Evolutionary conservation across 2,329 filamentous ascomycete species (phyloP), one percentile per base, ranked within the genome.

Genomic region (Xylaria sp.): DNA sequence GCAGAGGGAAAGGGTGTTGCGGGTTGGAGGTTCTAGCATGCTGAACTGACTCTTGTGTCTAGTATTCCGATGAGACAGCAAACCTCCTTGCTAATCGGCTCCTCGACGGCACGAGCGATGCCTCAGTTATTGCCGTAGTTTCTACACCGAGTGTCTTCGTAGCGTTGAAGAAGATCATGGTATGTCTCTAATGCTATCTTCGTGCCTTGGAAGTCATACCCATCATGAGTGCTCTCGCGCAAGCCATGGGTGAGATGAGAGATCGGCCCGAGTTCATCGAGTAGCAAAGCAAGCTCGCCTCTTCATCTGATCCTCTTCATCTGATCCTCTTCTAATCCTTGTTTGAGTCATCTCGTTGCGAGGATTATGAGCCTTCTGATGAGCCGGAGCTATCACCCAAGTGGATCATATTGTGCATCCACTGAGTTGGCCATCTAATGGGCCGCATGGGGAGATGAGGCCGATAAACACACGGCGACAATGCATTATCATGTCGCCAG

Each of bases 111-210:
- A 81, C 85, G 1, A 85, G 81, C 1, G 74, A 80, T 2, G 79
- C 83, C 9, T 86, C 83, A 29, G 81, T 77, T 2, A 87, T 94
- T 67, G 90, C 85, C 3, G 84, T 93, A 2, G 83, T 94, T 6
- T 92, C 89, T 25, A 85, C 90, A 11, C 91, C 90, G 9, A 93
- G 89, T 73, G 89, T 89, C 1, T 94, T 93, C 75, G 84, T 94
- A 19, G 88, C 89, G 49, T 70, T 93, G 54, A 91, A 90, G 75
- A 93, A 93, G 68, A 75, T 90, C 15, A 71, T 90, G 68, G 87
- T 89, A 70, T 71, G 81, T 56, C n/a, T 13, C 15, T 25, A 33
- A 19, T 17, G 4, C 23, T 41, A 6, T 46, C 46, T 2, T 37
- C 40, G 15, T 41, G 1, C 29, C 19, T 8, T 5, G 3, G 17